Percentiles rank a stretch among this genome's conserved stretches.
Conservation (phyloP, 2,329 filamentous ascomycete genomes). For the Aureobasidium leucospermi region DNA sequence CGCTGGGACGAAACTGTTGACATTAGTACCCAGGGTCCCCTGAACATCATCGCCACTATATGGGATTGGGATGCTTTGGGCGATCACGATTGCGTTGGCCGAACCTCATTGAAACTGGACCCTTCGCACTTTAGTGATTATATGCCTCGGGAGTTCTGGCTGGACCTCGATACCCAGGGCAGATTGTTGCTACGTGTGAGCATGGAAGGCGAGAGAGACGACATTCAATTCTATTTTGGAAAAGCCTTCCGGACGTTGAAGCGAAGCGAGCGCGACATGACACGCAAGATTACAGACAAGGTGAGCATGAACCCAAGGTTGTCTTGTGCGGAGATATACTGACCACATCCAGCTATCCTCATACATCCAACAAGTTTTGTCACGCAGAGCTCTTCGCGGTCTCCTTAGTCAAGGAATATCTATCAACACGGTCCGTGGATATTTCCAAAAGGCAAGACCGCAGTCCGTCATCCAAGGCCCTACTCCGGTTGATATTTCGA, state of each 20-base stretch:
- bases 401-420: slow-evolving; percentile 67
- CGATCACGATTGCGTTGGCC: slow-evolving; percentile 93
- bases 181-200: slow-evolving; percentile 82
- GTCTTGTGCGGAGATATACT: slow-evolving; percentile 28
- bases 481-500: slow-evolving; percentile 62
- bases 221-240: slow-evolving; percentile 97
- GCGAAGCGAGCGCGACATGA: slow-evolving; percentile 95
- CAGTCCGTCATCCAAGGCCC: slow-evolving; percentile 42
- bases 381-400: slow-evolving; percentile 67
- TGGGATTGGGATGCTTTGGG: slow-evolving; percentile 98
- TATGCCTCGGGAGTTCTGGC: slow-evolving; percentile 91
- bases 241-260: slow-evolving; percentile 94
- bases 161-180: slow-evolving; percentile 93
- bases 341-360: slow-evolving; percentile 58
- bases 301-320: slow-evolving; percentile 39
- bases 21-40: slow-evolving; percentile 81
- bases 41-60: slow-evolving; percentile 93
- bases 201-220: slow-evolving; percentile 97
- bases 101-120: slow-evolving; percentile 96
- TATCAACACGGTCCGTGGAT: slow-evolving; percentile 57
- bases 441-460: slow-evolving; percentile 49
- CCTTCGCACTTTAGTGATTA: slow-evolving; percentile 97
- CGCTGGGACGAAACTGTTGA: slow-evolving; percentile 97
- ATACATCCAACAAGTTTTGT: slow-evolving; percentile 86
- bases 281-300: slow-evolving; percentile 95